Conservation (phyloP, 2,329 filamentous ascomycete genomes). For the Trichothecium sympodiale region DNA sequence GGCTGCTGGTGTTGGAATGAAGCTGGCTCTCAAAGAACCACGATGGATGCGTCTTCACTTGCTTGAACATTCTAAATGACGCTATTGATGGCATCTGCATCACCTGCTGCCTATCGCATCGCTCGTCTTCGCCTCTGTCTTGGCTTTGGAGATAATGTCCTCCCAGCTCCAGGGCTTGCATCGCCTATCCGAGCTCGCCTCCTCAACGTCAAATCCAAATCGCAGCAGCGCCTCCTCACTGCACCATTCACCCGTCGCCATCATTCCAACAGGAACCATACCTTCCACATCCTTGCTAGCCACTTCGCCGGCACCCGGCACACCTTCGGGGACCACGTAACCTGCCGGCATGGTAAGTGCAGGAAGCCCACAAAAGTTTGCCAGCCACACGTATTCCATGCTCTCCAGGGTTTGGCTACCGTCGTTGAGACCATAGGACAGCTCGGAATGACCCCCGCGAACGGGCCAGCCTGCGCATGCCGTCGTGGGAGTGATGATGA, state of each 20-base stretch:
- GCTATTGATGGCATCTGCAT: no score
- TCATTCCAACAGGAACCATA: conserved; percentile 36
- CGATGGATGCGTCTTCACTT: no score
- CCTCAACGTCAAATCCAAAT: conserved; percentile 36
- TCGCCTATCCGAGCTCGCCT: conserved; percentile 21
- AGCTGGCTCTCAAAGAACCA: no score
- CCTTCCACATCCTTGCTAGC: conserved; percentile 21
- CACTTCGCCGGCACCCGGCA: conserved; percentile 16
- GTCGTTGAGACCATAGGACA: conserved; percentile 30
- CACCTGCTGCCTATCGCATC: no score
- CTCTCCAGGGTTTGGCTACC: conserved; percentile 32
- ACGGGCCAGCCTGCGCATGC: conserved; percentile 34
- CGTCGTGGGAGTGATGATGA: conserved; percentile 62
- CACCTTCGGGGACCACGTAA: conserved; percentile 26
- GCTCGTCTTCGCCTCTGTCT: conserved; percentile 1
- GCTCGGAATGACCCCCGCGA: conserved; percentile 18
- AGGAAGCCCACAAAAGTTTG: conserved; percentile 38
- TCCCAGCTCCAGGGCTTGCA: conserved; percentile 29
- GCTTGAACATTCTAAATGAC: no score
- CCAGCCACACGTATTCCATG: conserved; percentile 41
- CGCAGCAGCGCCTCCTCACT: conserved; percentile 35
- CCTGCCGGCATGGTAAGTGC: conserved; percentile 34
- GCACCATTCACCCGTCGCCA: conserved; percentile 45
- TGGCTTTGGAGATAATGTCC: conserved; percentile 29
- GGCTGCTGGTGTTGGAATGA: no score